phyloP scores from a whole-genome alignment of 2,329 filamentous ascomycete genomes.

The Calonectria montana region DNA sequence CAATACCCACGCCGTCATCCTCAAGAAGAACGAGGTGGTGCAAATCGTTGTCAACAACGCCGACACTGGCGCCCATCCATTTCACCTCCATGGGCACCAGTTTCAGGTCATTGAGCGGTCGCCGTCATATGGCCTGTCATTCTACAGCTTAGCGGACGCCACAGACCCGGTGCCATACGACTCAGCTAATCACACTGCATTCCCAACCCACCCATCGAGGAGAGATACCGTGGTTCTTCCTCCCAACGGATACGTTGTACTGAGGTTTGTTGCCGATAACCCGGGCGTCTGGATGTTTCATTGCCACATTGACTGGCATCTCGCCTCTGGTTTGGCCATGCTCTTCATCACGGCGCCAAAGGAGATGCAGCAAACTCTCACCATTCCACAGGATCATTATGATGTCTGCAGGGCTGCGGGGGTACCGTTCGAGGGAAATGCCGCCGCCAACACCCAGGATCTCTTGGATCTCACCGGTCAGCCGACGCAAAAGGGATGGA shows the following conservation, averaged over 20 bases:
- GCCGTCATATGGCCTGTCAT: conserved; percentile 7
- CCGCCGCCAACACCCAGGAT: conserved; percentile 76
- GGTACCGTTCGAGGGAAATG: conserved; percentile 73
- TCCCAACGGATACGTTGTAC: conserved; percentile 74
- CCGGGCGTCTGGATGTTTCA: conserved; percentile 80
- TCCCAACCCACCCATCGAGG: conserved; percentile 69
- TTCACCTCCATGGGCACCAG: conserved; percentile 82
- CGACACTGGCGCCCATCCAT: conserved; percentile 77
- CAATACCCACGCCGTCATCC: conserved; percentile 74
- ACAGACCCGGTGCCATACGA: conserved; percentile 54
- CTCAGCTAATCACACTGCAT: conserved; percentile 52
- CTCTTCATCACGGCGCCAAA: conserved; percentile 73
- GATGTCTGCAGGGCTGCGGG: conserved; percentile 66
- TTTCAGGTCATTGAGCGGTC: conserved; percentile 75
- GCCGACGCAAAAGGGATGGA: conserved; percentile 61
- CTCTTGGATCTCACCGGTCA: conserved; percentile 72
- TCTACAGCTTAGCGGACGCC: conserved; percentile 63
- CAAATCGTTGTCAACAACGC: conserved; percentile 82
- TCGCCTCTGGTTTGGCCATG: conserved; percentile 72
- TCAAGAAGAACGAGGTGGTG: conserved; percentile 74
- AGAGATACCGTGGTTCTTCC: conserved; percentile 76
- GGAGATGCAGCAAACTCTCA: conserved; percentile 69
- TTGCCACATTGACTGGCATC: conserved; percentile 85
- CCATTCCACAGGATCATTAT: conserved; percentile 69
- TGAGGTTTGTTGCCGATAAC: conserved; percentile 75